Conservation (phyloP, 305 asterid species). For the Fraxinus paxiana region DNA sequence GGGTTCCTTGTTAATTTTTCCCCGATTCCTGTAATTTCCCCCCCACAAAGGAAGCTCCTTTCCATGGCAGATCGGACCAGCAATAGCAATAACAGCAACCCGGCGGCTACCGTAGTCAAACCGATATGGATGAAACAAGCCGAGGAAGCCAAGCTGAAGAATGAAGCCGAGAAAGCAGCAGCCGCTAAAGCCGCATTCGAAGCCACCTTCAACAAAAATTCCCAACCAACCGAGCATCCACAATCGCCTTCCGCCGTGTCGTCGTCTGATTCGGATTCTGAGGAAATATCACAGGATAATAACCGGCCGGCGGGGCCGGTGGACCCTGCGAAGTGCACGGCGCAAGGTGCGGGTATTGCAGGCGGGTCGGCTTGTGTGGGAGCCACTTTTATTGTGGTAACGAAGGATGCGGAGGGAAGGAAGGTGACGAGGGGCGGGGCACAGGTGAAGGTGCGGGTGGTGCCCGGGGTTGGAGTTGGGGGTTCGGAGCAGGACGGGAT, state of each 20-base stretch:
- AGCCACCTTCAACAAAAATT: conserved; percentile 70
- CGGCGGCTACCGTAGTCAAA: conserved; percentile 40
- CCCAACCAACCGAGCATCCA: conserved; percentile 30
- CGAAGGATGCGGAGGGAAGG: conserved; percentile 76
- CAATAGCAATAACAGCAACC: conserved; percentile 27
- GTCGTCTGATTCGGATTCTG: conserved; percentile 48
- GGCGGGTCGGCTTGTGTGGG: conserved; percentile 93
- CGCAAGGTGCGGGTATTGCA: conserved; percentile 85
- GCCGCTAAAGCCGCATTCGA: conserved; percentile 99
- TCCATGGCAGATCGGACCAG: conserved; percentile 66
- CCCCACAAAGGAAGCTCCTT: conserved; percentile 3
- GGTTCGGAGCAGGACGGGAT: conserved; percentile 77
- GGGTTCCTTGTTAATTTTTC: background rate
- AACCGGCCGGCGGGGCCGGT: conserved; percentile 66
- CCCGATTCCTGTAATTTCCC: background rate
- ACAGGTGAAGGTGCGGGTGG: conserved; percentile 61
- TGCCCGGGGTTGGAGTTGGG: conserved; percentile 91
- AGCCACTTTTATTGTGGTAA: conserved; percentile 65
- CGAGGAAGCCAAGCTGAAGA: conserved; percentile 90
- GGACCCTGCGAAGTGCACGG: conserved; percentile 84
- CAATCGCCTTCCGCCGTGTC: conserved; percentile 38
- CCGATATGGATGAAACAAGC: conserved; percentile 97
- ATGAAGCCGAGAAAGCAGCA: conserved; percentile 91
- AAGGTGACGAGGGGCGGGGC: conserved; percentile 79
- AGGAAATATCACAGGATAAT: conserved; percentile 45